Evolutionary conservation across 108 stramenopile genomes (phyloP).

Genomic region (Skeletonema potamos): DNA sequence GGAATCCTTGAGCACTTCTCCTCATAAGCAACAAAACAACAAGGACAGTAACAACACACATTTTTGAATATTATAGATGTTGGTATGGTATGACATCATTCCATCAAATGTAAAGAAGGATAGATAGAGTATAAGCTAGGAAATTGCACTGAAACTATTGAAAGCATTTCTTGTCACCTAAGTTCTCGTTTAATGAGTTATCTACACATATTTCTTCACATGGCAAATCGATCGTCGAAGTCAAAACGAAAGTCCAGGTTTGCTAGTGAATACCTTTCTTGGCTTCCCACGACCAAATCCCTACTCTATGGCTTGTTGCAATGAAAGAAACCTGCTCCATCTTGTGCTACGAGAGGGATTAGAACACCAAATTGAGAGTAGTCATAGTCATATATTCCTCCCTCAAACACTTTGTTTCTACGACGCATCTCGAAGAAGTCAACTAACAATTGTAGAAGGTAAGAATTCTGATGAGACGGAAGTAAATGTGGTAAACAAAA

Average conservation of each 20-base stretch:
- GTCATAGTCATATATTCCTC: constrained; percentile 10
- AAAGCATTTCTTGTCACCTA: neutral
- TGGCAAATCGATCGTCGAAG: too few relatives aligned
- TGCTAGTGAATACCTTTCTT: too few relatives aligned
- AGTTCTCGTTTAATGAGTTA: too few relatives aligned
- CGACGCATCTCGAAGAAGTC: constrained; percentile 8
- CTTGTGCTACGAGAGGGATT: constrained; percentile 16
- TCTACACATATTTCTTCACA: too few relatives aligned
- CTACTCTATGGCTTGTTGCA: constrained; percentile 8
- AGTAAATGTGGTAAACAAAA: neutral
- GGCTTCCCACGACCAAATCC: too few relatives aligned
- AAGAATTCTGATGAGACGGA: neutral
- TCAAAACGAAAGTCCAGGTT: too few relatives aligned
- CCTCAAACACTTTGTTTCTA: constrained; percentile 1
- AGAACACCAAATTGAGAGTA: constrained; percentile 23
- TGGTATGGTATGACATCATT: too few relatives aligned
- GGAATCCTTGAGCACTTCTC: constrained; percentile 71
- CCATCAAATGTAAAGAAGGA: neutral
- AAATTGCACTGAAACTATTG: neutral
- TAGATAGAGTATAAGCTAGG: neutral
- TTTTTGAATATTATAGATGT: too few relatives aligned
- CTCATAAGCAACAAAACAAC: too few relatives aligned
- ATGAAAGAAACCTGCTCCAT: constrained; percentile 29
- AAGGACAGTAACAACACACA: too few relatives aligned
- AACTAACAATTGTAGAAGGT: neutral